Conservation (phyloP, 768 basidiomycete species). For the Phylloporus scabripes region DNA sequence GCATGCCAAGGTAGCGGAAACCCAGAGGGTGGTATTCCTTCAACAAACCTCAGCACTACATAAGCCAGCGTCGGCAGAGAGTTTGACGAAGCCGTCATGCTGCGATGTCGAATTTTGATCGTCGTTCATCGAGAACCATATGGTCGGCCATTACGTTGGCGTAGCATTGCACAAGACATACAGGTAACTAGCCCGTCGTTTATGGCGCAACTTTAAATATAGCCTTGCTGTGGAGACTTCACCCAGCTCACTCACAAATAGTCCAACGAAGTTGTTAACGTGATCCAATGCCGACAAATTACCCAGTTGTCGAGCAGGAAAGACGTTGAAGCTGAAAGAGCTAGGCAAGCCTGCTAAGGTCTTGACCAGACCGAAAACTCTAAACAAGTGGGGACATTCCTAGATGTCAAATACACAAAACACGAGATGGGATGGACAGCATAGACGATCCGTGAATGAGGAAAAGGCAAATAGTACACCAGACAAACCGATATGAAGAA, state of each 20-base stretch:
- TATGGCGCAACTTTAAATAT: neutral
- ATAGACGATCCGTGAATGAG: neutral
- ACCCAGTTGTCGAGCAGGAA: neutral
- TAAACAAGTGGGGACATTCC: neutral
- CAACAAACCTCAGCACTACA: too few relatives aligned
- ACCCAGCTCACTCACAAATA: too few relatives aligned
- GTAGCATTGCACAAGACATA: neutral
- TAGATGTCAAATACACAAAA: constrained; percentile 1
- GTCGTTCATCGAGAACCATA: too few relatives aligned
- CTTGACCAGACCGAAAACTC: neutral
- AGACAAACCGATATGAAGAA: constrained; percentile 9
- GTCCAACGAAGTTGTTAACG: too few relatives aligned
- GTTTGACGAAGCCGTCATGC: neutral
- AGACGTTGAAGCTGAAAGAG: neutral
- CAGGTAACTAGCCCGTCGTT: neutral
- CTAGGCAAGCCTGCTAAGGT: constrained; percentile 3
- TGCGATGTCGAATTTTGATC: neutral
- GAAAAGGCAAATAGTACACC: constrained; percentile 4
- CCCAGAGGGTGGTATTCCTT: too few relatives aligned
- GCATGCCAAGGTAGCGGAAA: neutral
- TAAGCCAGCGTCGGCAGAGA: neutral
- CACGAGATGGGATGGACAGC: constrained; percentile 1
- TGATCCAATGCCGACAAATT: neutral
- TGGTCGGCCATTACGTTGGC: too few relatives aligned
- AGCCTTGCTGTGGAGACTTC: neutral